Base-by-base conservation (phyloP, 805 yeast species). In the Candida sanyiensis region DNA sequence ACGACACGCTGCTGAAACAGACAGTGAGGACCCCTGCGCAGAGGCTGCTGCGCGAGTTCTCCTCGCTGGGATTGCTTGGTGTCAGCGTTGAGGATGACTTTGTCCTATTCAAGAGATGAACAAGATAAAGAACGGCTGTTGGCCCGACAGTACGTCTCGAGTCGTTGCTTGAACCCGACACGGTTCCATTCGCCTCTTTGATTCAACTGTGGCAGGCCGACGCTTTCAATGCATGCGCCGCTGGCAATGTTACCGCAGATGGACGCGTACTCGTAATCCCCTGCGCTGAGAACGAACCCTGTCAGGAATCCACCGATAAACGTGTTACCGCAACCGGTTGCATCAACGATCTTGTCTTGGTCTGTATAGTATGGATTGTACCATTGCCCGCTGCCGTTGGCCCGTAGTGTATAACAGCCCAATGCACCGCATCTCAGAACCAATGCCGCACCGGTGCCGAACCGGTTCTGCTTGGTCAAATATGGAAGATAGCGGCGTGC, bases 321-420 rank as follows among this genome's bases (percentile, higher is more conserved):
- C 0, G 95, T 72, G 54, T 89, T 94, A 0, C 97, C 97, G 13
- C 95, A 96, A 0, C 97, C 97, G 0, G 97, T 89, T 3, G 96
- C 94, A 58, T 89, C 97, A 2, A 83, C 66, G 0, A 88, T 88
- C 34, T 58, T 57, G 4, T 52, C 49, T 16, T 61, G 64, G 15
- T 61, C 57, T 10, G 52, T 57, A 53, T 88, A 95, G 57, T 82
- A 90, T 1, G 96, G 85, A 0, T 93, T 89, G 17, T 76, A 69
- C 76, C 83, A 74, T 9, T 52, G n/a, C n/a, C n/a, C n/a, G n/a
- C n/a, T n/a, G n/a, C n/a, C n/a, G n/a, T n/a, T n/a, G 42, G 4
- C 43, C 39, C 5, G 5, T 11, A 2, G 39, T 47, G 78, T 64
- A 17, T 69, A 67, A 47, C 88, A 76, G 0, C 97, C 97, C 20